Base-by-base conservation (phyloP, 768 basidiomycete genomes). In the Panus rudis region DNA sequence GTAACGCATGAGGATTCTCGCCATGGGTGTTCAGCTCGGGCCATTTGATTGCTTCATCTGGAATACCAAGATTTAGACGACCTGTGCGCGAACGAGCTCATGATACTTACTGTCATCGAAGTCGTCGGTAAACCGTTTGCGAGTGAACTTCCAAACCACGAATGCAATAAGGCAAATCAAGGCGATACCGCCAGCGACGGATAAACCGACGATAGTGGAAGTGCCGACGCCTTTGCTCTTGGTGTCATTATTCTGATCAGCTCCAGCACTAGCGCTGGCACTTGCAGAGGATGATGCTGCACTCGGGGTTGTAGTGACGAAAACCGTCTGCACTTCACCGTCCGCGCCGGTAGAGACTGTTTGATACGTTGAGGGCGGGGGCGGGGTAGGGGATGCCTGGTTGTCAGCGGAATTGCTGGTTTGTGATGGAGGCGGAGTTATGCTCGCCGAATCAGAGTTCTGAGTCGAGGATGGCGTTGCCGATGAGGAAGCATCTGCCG, bases 11-110 rank as follows among this genome's bases (percentile, higher is more conserved):
- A 8, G 53, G 46, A 41, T 54, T 56, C 24, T 67, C 71, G 48
- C 55, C 54, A 50, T 87, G 85, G 2, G 76, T 63, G 59, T 89
- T 87, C 27, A 90, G 73, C 54, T 92, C 89, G 3, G 89, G 89
- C 89, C 89, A 92, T 63, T 90, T 90, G 64, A 92, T 92, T 16
- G 84, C 84, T 63, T 88, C 85, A 53, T 73, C 85, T 88, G 56
- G 14, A 40, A 45, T 27, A 33, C 25, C 44, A 24, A 45, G 31
- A 52, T 19, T 7, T 12, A 47, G 44, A 37, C 20, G 37, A 31
- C 19, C 37, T 19, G 14, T 33, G 22, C n/a, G 20, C 20, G 23
- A 41, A 14, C 13, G 12, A 4, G 22, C 13, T 17, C 31, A 35
- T 7, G 34, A 24, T 28, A 76, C 84, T 54, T 61, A 88, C 88